phyloP scores from a whole-genome alignment of 1,139 yeast genomes.

The Blastobotrys capitulatus region DNA sequence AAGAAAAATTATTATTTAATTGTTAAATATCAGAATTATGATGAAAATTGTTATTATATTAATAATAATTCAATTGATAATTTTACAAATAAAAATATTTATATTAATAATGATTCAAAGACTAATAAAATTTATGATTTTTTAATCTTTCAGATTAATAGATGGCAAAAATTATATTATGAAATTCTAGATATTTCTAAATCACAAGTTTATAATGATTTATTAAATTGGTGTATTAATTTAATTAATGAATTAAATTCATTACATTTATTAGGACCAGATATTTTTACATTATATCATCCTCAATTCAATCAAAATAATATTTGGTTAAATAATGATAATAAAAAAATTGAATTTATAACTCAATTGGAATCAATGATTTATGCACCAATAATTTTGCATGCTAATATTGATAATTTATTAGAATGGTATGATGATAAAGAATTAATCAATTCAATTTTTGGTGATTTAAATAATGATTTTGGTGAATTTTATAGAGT shows the following conservation, averaged over 20 bases:
- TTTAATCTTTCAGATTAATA: neutral
- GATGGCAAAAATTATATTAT: neutral
- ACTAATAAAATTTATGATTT: neutral
- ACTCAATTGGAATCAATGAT: neutral
- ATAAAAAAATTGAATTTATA: neutral
- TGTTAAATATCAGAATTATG: neutral
- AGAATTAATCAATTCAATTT: no score
- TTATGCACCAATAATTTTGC: neutral
- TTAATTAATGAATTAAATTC: neutral
- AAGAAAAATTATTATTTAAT: neutral
- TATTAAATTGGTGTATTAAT: neutral
- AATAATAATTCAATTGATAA: neutral
- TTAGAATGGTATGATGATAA: no score
- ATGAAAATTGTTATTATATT: neutral
- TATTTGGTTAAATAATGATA: no score
- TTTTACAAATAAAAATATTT: no score
- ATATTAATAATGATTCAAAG: neutral
- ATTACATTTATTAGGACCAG: neutral
- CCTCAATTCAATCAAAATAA: neutral
- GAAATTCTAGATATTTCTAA: neutral
- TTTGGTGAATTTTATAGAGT: no score
- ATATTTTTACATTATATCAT: neutral
- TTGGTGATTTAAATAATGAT: no score
- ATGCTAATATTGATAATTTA: no score
- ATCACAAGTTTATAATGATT: neutral